Conservation (phyloP, 164 flowering plant genomes). For the Stephania cephalantha region DNA sequence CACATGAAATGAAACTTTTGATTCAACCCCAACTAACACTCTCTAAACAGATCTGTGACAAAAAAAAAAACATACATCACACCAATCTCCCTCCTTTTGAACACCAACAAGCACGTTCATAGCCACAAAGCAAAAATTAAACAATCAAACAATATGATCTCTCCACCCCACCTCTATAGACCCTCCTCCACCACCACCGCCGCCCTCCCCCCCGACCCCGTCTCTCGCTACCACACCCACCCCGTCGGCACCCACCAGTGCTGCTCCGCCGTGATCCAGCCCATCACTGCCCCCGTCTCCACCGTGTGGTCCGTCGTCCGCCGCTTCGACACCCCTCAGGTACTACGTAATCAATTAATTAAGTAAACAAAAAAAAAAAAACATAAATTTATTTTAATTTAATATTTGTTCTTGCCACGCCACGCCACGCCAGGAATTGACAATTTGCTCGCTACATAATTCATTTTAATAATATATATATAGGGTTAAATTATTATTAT, state of each 20-base stretch:
- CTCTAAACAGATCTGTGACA: no score
- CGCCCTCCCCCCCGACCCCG: conserved; percentile 13
- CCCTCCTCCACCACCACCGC: conserved; percentile 13
- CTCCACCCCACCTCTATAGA: no score
- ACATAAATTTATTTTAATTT: no score
- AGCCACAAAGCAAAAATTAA: neutral
- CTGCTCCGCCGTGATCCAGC: conserved; percentile 60
- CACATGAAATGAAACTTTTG: neutral
- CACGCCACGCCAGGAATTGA: no score
- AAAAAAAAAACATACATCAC: no score
- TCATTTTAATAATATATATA: no score
- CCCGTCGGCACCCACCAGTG: conserved; percentile 58
- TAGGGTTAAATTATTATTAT: no score
- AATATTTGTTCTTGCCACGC: conserved; percentile 28
- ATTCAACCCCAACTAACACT: neutral
- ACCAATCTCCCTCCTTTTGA: no score
- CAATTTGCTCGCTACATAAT: no score
- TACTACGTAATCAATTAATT: conserved; percentile 20
- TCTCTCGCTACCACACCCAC: conserved; percentile 48
- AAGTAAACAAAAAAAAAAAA: no score
- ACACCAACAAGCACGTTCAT: no score
- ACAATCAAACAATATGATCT: neutral
- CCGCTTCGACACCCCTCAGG: conserved; percentile 78
- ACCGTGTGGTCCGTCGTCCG: conserved; percentile 84
- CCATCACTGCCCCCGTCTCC: conserved; percentile 56